Evolutionary conservation across 2,329 filamentous ascomycete genomes (phyloP), one percentile per base, ranked within the genome.

Genomic region (Pleomassaria siparia): DNA sequence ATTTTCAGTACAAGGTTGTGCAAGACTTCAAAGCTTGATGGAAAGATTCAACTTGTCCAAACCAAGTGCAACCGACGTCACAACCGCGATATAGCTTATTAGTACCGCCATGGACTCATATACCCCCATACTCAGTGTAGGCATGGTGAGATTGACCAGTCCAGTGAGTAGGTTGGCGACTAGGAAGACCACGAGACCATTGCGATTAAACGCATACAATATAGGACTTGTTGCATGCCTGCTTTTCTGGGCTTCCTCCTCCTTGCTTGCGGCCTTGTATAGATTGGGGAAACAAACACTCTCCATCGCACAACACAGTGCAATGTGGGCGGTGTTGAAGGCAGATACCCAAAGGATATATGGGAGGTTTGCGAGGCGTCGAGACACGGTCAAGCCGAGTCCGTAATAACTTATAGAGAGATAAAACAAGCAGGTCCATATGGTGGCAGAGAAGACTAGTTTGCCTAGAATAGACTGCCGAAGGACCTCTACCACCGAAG

Each of bases 291-390:
- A 95, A 69, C 91, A 85, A 2, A 88, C 21, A 2, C 81, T 85
- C 69, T 99, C 92, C 20, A 94, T 80, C 12, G 85, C 67, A 62
- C 85, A 91, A 69, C 92, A 96, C 1, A 86, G 78, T 7, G 89
- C 76, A 9, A 99, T 76, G 67, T 96, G 90, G n/a, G 80, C 78
- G 51, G 83, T 86, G 74, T 97, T 99, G 77, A 94, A 96, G 2
- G 89, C 86, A n/a, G 85, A 81, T 7, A 95, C 87, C 91, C 92
- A 97, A 36, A 96, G 77, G 35, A 97, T 81, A 67, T 99, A 99
- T 0, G 94, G 91, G 53, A 96, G 79, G 63, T 99, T 99, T 8
- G 92, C 94, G 47, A 97, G 76, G 1, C 94, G 86, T 16, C 94
- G 86, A 5, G 94, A 97, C 7, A 96, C 90, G 12, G 79, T 79